These are phyloP conservation scores for Salvia miltiorrhiza DNA, from an alignment of 257 asterid species.

Conservation along the genomic window DNA sequence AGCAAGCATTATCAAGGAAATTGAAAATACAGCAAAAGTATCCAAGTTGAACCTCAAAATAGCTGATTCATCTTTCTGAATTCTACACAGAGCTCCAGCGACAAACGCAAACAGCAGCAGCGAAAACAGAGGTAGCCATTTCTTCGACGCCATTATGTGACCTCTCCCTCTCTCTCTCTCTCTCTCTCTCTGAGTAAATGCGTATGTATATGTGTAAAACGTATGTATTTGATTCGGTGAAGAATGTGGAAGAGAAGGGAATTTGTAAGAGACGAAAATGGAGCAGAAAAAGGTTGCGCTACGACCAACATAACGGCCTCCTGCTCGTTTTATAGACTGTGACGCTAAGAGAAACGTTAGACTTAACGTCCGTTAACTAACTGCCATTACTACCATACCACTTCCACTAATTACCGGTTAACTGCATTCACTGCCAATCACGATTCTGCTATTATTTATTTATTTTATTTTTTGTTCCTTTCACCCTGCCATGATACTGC, in stretches of 20 bases:
- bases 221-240: background rate
- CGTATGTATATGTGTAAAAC: background rate
- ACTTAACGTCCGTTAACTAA: constrained; percentile 51
- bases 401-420: constrained; percentile 16
- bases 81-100: constrained; percentile 40
- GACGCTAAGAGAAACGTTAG: constrained; percentile 27
- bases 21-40: background rate
- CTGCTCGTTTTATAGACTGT: constrained; percentile 44
- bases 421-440: constrained; percentile 7
- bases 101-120: constrained; percentile 42
- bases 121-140: constrained; percentile 36
- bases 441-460: background rate
- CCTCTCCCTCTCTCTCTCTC: constrained; percentile 21
- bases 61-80: constrained; percentile 25
- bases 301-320: constrained; percentile 57
- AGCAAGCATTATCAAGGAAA: background rate
- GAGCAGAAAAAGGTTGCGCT: constrained; percentile 30
- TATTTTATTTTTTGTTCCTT: background rate
- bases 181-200: constrained; percentile 11
- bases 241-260: constrained; percentile 17
- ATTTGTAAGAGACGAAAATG: constrained; percentile 17
- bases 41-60: constrained; percentile 32
- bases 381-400: constrained; percentile 7
- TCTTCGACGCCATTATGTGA: constrained; percentile 32
- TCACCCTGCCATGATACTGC: no score